Evolutionary conservation across 2,329 filamentous ascomycete species (phyloP), one percentile per base, ranked within the genome.

Genomic region (Botrytis squamosa): DNA sequence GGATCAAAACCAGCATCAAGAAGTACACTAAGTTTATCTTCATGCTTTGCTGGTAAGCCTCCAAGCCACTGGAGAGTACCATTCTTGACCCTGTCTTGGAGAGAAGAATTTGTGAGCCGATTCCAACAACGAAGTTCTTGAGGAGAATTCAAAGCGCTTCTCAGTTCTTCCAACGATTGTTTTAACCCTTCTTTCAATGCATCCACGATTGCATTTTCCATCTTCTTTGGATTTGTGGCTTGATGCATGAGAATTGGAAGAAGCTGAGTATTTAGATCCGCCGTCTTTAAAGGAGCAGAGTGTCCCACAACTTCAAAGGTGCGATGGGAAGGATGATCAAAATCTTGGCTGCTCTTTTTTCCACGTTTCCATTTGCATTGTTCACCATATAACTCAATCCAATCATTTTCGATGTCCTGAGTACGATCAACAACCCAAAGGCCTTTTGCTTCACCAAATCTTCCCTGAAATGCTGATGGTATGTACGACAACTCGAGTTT

Each of bases 371-470:
- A 94, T 77, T 95, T 95, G 0, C 86, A 82, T 74, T 95, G 93
- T 0, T 91, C 93, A 0, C 84, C 85, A 72, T 85, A 89, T 0
- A 91, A 88, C 72, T 90, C 86, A 60, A 94, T 92, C 91, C 90
- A 93, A 25, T 82, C 78, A 25, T 89, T 82, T 0, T 84, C 79
- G 2, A 85, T 82, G 0, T 82, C 81, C 40, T 87, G 85, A 0
- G 83, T 78, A 0, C 85, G 83, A 76, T 91, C 89, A 8, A 91
- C 81, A 65, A 91, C 85, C 92, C 92, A 95, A 76, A 95, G 85
- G 0, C 93, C 93, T 80, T 95, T 95, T 0, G 91, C 91, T 29
- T 91, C 88, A 16, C 89, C 91, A 52, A 95, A 87, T 0, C 93
- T 87, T 1, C 85, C 92, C 80, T 95, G 93, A 64, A 91, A 90